Evolutionary conservation across 441 rosid species (phyloP).

Genomic region (Dalechampia spathulata): DNA sequence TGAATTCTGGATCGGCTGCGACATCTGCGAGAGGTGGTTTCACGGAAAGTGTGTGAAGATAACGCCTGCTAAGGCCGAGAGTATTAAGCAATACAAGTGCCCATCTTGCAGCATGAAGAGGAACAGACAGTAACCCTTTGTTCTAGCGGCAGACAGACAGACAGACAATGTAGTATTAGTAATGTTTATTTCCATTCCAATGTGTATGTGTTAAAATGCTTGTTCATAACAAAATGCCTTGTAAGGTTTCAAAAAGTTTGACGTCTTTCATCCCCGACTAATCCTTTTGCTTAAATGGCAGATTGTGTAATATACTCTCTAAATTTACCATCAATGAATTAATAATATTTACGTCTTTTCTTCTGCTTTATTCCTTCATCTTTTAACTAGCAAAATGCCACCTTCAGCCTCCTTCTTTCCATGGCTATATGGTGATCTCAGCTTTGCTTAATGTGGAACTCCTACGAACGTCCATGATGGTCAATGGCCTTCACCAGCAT

Average conservation of each 20-base stretch:
- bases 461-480: neutral
- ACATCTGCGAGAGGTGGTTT: constrained; percentile 77
- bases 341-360: neutral
- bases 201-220: constrained; percentile 15
- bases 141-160: constrained; percentile 17
- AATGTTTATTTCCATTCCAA: constrained; percentile 16
- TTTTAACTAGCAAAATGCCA: neutral
- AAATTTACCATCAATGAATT: neutral
- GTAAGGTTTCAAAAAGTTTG: constrained; percentile 9
- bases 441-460: neutral
- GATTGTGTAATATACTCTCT: constrained; percentile 8
- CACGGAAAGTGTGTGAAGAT: constrained; percentile 84
- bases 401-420: too few species aligned
- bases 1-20: constrained; percentile 89
- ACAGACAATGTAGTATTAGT: constrained; percentile 16
- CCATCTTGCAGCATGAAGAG: constrained; percentile 66
- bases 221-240: constrained; percentile 24
- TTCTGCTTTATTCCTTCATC: neutral
- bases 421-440: constrained; percentile 1
- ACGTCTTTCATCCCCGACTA: constrained; percentile 14
- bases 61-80: constrained; percentile 77
- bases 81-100: constrained; percentile 79
- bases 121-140: constrained; percentile 34
- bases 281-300: constrained; percentile 12
- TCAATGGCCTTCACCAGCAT: neutral